Evolutionary conservation across 768 basidiomycete genomes (phyloP), one percentile per base, ranked within the genome.

Genomic region (Dendrothele bispora): DNA sequence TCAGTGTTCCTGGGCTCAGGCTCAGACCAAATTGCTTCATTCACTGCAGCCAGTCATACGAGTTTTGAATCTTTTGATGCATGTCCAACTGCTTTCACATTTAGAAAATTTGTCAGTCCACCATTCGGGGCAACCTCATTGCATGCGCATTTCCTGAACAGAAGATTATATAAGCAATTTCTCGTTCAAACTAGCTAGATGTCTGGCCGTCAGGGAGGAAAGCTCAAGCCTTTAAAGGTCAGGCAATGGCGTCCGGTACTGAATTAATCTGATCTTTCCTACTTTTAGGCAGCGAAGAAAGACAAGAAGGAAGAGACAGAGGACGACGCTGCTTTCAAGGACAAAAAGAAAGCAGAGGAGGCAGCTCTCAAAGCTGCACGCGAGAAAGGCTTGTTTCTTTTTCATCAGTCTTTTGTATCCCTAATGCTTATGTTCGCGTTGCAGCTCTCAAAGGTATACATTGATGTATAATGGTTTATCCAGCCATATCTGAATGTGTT

Each of bases 191-290:
- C 7, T 36, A 46, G 21, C 21, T 14, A 14, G 60, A 85, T 85
- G 83, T 69, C 81, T 25, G 68, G 76, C 61, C 79, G 88, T 71
- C 84, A 88, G 74, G 88, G 86, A 52, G 91, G 90, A 61, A 92
- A 93, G 70, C 61, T 85, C 44, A 93, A 93, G 78, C 91, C 91
- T 44, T 69, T 92, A 55, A 92, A 92, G 88, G 90, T 84, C 52
- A 26, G 32, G n/a, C 24, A 32, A 14, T 37, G 10, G 51, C 27
- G 14, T 38, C 24, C 12, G 32, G 35, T 17, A 38, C 45, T 43
- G 28, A 14, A 24, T 35, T 49, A 27, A 38, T 28, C 36, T 49
- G 34, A 50, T 45, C 30, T 43, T 20, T 40, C 42, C 32, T 43
- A 20, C 26, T 2, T 14, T 11, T 53, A 93, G 90, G 83, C 88